A percentile compares a stretch with the other conserved stretches of the same genome.
Evolutionary conservation across 768 basidiomycete genomes (phyloP).

Genomic region (Panellus pusillus): DNA sequence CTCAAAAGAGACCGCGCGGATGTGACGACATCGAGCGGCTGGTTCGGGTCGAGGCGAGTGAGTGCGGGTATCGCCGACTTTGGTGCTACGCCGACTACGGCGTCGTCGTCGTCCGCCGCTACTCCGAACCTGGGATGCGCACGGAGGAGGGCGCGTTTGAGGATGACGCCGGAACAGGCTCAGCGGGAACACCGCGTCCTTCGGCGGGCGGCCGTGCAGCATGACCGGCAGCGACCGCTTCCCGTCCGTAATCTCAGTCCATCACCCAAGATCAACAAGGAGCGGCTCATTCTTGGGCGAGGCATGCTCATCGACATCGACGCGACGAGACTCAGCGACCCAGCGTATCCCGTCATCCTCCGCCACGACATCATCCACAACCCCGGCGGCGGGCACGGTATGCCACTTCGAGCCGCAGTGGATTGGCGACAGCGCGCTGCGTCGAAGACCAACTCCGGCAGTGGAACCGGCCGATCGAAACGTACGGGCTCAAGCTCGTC

Average conservation of each 20-base stretch:
- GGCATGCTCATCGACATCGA: slow-evolving; percentile 90
- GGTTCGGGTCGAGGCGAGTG: slow-evolving; percentile 64
- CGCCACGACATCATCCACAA: slow-evolving; percentile 97
- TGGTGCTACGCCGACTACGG: slow-evolving; percentile 27
- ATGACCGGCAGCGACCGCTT: no score
- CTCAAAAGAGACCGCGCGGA: slow-evolving; percentile 74
- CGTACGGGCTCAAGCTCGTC: slow-evolving; percentile 87
- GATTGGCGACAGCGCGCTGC: slow-evolving; percentile 91
- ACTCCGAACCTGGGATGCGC: no score
- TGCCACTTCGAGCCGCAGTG: slow-evolving; percentile 98
- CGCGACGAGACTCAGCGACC: slow-evolving; percentile 71
- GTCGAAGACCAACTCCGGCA: slow-evolving; percentile 85
- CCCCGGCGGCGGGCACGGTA: slow-evolving; percentile 82
- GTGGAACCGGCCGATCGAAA: slow-evolving; percentile 82
- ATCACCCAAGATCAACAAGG: slow-evolving; percentile 44
- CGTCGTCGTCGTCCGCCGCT: slow-evolving; percentile 19
- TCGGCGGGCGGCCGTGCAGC: no score
- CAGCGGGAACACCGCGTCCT: no score
- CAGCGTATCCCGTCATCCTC: slow-evolving; percentile 83
- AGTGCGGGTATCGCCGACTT: slow-evolving; percentile 39
- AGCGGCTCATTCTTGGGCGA: slow-evolving; percentile 75
- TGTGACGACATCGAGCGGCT: slow-evolving; percentile 67
- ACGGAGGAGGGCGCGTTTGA: no score
- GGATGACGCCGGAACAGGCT: no score
- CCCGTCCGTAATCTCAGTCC: slow-evolving; percentile 40